Evolutionary conservation across 2,329 filamentous ascomycete species (phyloP).

Genomic region (Aphanocladium album): DNA sequence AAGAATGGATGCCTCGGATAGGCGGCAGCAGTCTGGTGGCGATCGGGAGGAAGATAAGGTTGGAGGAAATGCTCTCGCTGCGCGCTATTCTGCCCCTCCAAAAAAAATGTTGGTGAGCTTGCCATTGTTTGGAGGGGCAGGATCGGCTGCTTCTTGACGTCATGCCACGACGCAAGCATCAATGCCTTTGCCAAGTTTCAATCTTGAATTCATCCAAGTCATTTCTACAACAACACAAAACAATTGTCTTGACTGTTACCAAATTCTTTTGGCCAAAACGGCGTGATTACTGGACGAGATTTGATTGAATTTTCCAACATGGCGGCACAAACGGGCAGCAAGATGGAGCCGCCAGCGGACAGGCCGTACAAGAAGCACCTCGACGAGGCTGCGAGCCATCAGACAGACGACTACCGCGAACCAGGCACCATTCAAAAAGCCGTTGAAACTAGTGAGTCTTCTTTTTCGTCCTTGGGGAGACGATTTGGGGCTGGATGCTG

Average conservation of each 20-base stretch:
- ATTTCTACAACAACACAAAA: neutral
- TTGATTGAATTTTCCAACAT: neutral
- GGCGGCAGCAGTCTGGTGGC: neutral
- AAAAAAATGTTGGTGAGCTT: conserved; percentile 7
- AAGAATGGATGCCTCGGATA: neutral
- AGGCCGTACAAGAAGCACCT: conserved; percentile 11
- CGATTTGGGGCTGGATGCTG: neutral
- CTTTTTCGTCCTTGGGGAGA: neutral
- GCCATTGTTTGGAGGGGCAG: conserved; percentile 8
- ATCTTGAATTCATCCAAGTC: neutral
- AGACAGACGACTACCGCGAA: conserved; percentile 2
- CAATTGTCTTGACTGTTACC: too few species aligned
- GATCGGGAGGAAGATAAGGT: neutral
- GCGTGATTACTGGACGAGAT: neutral
- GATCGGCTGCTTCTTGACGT: conserved; percentile 12
- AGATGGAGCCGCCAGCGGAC: conserved; percentile 4
- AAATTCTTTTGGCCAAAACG: neutral
- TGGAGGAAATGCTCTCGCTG: neutral
- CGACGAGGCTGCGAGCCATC: conserved; percentile 8
- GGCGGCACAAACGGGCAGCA: neutral
- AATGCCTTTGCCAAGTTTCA: neutral
- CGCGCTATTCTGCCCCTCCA: conserved; percentile 2
- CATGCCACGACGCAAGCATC: conserved; percentile 4
- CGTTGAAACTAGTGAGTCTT: neutral
- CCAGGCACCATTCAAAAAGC: neutral